phyloP scores from a whole-genome alignment of 208 protist genomes.

The Leptomonas pyrrhocoris region DNA sequence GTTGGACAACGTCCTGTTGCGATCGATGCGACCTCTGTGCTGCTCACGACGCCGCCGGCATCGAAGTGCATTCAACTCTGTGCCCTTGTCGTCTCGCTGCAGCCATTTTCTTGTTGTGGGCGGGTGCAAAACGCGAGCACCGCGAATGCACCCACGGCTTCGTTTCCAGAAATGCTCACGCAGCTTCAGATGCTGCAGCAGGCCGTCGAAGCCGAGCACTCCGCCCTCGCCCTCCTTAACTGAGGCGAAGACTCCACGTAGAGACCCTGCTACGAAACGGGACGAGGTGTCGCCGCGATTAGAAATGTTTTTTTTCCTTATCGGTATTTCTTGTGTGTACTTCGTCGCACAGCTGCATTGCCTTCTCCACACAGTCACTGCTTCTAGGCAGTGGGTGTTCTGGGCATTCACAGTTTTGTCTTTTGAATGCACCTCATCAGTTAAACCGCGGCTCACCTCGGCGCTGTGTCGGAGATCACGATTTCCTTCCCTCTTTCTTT shows the following conservation, averaged over 20 bases:
- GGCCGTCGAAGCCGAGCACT: neutral
- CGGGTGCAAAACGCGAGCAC: neutral
- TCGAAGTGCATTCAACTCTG: neutral
- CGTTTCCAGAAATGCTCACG: constrained; percentile 6
- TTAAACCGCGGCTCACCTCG: too few relatives aligned
- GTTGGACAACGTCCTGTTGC: neutral
- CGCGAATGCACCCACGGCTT: neutral
- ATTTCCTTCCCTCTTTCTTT: too few relatives aligned
- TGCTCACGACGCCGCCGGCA: neutral
- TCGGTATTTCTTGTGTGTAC: too few relatives aligned
- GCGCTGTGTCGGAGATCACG: too few relatives aligned
- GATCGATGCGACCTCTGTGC: neutral
- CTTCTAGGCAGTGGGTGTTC: too few relatives aligned
- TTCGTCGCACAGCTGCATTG: too few relatives aligned
- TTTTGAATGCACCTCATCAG: too few relatives aligned
- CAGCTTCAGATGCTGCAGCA: constrained; percentile 8
- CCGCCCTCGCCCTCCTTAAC: neutral
- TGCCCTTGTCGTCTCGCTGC: constrained; percentile 2
- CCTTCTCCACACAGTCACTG: too few relatives aligned
- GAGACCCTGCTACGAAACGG: too few relatives aligned
- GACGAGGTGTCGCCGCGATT: neutral
- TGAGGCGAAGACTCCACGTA: neutral
- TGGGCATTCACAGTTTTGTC: too few relatives aligned
- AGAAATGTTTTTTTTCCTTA: neutral
- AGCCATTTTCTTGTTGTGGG: neutral